These are phyloP conservation scores for Styphnolobium japonicum DNA, from an alignment of 306 rosid genomes.

Conservation along the genomic window DNA sequence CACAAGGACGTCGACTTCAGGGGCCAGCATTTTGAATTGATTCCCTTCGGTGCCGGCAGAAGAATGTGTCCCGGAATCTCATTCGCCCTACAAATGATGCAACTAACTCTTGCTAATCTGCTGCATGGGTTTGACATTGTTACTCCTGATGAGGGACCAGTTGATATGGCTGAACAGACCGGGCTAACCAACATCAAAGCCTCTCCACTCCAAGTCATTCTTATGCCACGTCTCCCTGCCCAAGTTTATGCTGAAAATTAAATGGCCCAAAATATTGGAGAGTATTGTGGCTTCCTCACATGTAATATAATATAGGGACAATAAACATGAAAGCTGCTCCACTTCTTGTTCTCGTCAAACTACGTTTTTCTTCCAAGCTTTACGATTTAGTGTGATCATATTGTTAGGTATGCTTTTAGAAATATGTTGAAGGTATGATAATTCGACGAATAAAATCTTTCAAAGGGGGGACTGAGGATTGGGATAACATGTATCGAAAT, in stretches of 20 bases:
- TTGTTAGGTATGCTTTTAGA: too few relatives aligned
- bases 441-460: too few relatives aligned
- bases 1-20: not conserved
- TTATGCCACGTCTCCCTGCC: not conserved
- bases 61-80: conserved; percentile 29
- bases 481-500: too few relatives aligned
- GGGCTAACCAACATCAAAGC: conserved; percentile 17
- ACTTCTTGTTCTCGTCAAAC: not conserved
- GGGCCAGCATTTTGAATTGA: conserved; percentile 23
- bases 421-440: too few relatives aligned
- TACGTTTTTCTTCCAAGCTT: not conserved
- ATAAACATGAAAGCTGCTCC: not conserved
- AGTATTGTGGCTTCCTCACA: too few relatives aligned
- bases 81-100: not conserved
- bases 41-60: conserved; percentile 31
- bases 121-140: conserved; percentile 28
- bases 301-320: not conserved
- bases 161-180: conserved; percentile 20
- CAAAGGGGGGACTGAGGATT: too few relatives aligned
- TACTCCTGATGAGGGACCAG: not conserved
- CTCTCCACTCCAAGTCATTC: conserved; percentile 28
- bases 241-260: not conserved
- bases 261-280: not conserved
- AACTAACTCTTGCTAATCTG: conserved; percentile 18
- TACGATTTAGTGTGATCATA: not conserved